Percentiles rank a stretch among this genome's conserved stretches.
Conservation (phyloP, 495 filamentous ascomycete genomes). For the Trichocladium uniseriatum region DNA sequence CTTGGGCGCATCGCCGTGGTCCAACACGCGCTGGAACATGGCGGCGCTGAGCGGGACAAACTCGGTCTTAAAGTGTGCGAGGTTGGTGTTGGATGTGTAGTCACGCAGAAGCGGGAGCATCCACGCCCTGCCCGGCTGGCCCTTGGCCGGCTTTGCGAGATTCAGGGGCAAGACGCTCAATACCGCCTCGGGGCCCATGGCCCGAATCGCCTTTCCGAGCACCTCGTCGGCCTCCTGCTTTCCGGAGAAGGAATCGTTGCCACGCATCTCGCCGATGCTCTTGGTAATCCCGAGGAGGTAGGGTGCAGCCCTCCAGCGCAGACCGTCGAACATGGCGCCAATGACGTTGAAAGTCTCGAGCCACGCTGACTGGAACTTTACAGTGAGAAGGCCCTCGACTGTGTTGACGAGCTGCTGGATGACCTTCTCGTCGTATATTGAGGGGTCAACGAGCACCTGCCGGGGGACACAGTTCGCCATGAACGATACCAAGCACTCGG, state of each 20-base stretch:
- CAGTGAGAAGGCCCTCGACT: conserved; percentile 62
- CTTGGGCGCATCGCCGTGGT: conserved; percentile 69
- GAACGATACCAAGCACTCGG: conserved; percentile 90
- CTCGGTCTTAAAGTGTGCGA: conserved; percentile 74
- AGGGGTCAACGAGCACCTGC: conserved; percentile 71
- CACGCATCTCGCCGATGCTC: conserved; percentile 76
- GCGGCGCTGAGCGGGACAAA: conserved; percentile 81
- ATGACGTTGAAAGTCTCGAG: conserved; percentile 88
- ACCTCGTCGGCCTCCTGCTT: conserved; percentile 93
- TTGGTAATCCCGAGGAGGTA: conserved; percentile 64
- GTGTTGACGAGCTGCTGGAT: conserved; percentile 63
- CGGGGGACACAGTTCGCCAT: conserved; percentile 77
- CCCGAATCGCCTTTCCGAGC: conserved; percentile 71
- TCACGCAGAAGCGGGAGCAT: conserved; percentile 84
- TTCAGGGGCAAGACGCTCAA: conserved; percentile 77
- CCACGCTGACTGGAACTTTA: conserved; percentile 93
- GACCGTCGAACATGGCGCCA: conserved; percentile 75
- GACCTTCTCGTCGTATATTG: conserved; percentile 77
- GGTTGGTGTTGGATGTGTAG: conserved; percentile 71
- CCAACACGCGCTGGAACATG: conserved; percentile 81
- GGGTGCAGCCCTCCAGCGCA: conserved; percentile 73
- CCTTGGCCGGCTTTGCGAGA: conserved; percentile 61
- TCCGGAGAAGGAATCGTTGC: conserved; percentile 79
- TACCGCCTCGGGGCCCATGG: conserved; percentile 79
- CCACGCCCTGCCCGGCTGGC: conserved; percentile 84